A percentile compares a stretch with the other conserved stretches of the same genome.
phyloP scores from a whole-genome alignment of 2,329 filamentous ascomycete genomes.

The Ilyonectria mors-panacis region DNA sequence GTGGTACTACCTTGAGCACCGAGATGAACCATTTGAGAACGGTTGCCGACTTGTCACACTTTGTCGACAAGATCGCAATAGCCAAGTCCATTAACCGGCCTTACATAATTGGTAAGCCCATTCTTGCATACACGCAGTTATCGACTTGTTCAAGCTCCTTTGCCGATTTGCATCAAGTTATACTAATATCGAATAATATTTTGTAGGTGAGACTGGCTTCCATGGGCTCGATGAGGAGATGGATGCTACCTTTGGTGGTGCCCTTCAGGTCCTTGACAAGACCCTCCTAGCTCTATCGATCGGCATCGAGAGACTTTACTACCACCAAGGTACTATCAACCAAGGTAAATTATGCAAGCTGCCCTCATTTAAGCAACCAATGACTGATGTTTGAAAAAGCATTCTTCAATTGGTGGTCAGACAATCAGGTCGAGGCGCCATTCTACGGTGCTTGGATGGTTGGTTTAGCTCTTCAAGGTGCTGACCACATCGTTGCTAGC shows the following conservation, averaged over 20 bases:
- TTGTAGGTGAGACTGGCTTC: conserved; percentile 11
- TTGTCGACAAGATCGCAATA: conserved; percentile 6
- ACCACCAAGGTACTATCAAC: conserved; percentile 16
- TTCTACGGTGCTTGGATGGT: conserved; percentile 28
- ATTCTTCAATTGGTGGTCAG: conserved; percentile 29
- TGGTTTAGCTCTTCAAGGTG: conserved; percentile 8
- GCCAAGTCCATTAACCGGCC: conserved; percentile 1
- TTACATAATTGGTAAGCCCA: conserved; percentile 4
- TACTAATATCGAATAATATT: no score
- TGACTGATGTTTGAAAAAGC: conserved; percentile 12
- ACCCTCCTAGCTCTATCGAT: conserved; percentile 13
- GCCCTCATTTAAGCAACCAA: neutral
- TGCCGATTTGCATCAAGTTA: no score
- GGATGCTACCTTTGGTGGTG: conserved; percentile 46
- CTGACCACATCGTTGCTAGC: neutral
- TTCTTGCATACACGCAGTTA: no score
- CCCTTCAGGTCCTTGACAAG: conserved; percentile 27
- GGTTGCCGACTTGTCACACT: conserved; percentile 39
- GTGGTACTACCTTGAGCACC: neutral
- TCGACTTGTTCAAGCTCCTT: no score
- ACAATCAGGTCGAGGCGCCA: conserved; percentile 17
- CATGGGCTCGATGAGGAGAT: conserved; percentile 22
- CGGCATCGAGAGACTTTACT: conserved; percentile 22
- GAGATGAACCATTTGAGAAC: conserved; percentile 27
- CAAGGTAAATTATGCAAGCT: no score